Evolutionary conservation across 306 rosid species (phyloP).

Genomic region (Cotoneaster glaucophyllus): DNA sequence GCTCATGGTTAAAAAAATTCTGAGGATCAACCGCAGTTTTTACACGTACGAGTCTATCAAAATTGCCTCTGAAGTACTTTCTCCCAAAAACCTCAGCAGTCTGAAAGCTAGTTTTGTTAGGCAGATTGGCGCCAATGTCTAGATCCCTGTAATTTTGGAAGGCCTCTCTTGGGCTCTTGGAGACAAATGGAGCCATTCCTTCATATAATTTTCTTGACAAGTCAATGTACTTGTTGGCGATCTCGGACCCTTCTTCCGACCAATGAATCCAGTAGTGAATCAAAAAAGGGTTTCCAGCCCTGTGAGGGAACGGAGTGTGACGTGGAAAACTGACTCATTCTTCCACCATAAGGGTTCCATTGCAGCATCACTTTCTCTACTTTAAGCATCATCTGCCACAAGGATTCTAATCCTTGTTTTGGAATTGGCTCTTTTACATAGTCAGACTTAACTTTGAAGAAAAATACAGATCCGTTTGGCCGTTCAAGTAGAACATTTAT

Average conservation of each 20-base stretch:
- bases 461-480: background rate
- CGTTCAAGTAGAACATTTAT: background rate
- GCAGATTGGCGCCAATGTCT: constrained; percentile 8
- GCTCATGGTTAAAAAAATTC: constrained; percentile 24
- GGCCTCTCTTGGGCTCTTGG: constrained; percentile 20
- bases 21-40: constrained; percentile 24
- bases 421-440: constrained; percentile 16
- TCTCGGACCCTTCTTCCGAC: constrained; percentile 15
- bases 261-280: background rate
- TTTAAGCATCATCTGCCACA: background rate
- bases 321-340: constrained; percentile 37
- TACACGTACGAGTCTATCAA: constrained; percentile 10
- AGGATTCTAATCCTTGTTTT: background rate
- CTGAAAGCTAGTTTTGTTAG: background rate
- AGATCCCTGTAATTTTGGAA: constrained; percentile 28
- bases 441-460: constrained; percentile 6
- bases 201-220: constrained; percentile 16
- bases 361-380: background rate
- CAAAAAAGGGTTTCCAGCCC: constrained; percentile 29
- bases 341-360: constrained; percentile 15
- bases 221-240: constrained; percentile 17
- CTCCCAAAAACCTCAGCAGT: constrained; percentile 10
- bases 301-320: constrained; percentile 37
- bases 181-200: constrained; percentile 11
- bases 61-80: constrained; percentile 23